These are phyloP conservation scores for Ceratocystis papillata DNA, from an alignment of 2,329 filamentous ascomycete species.

Conservation along the genomic window DNA sequence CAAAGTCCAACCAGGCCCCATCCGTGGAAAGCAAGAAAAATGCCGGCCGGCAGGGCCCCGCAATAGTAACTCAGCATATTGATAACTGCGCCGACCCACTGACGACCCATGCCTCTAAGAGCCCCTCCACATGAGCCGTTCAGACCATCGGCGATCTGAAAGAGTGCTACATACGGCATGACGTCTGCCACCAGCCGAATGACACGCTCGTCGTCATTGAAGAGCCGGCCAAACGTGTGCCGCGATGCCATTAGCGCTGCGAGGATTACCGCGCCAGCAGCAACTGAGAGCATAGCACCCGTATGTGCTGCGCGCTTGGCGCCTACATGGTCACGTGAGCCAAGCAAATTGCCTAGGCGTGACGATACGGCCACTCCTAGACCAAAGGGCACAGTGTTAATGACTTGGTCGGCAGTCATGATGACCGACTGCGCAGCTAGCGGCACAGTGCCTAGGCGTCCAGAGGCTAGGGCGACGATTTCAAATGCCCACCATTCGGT, in stretches of 20 bases:
- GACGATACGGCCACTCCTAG: constrained; percentile 71
- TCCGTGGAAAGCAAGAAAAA: constrained; percentile 75
- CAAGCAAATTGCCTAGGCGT: constrained; percentile 69
- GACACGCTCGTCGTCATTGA: constrained; percentile 67
- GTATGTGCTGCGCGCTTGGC: constrained; percentile 64
- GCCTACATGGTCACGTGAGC: constrained; percentile 52
- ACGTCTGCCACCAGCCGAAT: constrained; percentile 62
- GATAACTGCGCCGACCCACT: constrained; percentile 73
- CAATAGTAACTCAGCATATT: constrained; percentile 78
- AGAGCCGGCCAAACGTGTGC: constrained; percentile 63
- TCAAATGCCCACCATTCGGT: constrained; percentile 96
- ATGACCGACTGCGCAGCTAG: constrained; percentile 78
- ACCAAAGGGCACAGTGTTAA: constrained; percentile 79
- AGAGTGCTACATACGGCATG: constrained; percentile 76
- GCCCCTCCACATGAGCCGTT: constrained; percentile 77
- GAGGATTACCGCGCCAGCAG: constrained; percentile 58
- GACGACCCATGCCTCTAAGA: constrained; percentile 71
- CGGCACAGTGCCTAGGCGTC: constrained; percentile 65
- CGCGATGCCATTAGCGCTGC: constrained; percentile 58
- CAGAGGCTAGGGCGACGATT: constrained; percentile 74
- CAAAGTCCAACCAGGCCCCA: constrained; percentile 74
- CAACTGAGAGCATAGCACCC: constrained; percentile 60
- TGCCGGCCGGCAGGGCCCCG: constrained; percentile 67
- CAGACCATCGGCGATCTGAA: constrained; percentile 80
- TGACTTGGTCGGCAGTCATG: constrained; percentile 78